A percentile compares a stretch with the other conserved stretches of the same genome.
Conservation (phyloP, 805 yeast species). For the Myxozyma mucilagina region DNA sequence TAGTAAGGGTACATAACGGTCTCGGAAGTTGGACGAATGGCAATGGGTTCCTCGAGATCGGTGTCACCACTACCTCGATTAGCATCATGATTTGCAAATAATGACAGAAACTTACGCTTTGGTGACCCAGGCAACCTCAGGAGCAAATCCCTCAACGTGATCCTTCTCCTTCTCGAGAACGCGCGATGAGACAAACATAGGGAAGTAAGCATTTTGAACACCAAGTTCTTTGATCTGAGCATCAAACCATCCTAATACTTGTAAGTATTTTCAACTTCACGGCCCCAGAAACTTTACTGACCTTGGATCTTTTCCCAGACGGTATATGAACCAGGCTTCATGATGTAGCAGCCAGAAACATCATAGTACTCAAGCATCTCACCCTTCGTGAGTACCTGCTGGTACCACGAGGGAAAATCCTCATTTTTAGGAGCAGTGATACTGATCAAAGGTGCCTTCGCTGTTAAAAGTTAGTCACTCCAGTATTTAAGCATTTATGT, state of each 20-base stretch:
- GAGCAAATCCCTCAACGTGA: conserved; percentile 98
- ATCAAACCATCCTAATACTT: conserved; percentile 65
- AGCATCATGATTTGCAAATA: neutral
- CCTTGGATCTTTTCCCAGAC: conserved; percentile 91
- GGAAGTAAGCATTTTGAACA: conserved; percentile 94
- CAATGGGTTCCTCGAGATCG: conserved; percentile 96
- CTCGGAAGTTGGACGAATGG: conserved; percentile 98
- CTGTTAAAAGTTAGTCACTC: neutral
- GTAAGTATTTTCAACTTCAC: neutral
- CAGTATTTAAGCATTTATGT: neutral
- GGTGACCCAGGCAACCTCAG: conserved; percentile 99
- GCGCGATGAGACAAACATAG: conserved; percentile 92
- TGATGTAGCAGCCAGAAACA: conserved; percentile 96
- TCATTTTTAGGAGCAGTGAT: conserved; percentile 89
- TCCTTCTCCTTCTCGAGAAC: conserved; percentile 97
- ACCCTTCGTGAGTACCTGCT: conserved; percentile 92
- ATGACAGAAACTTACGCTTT: conserved; percentile 52
- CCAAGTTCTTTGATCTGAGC: conserved; percentile 78
- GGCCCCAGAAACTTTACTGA: neutral
- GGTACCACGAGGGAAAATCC: conserved; percentile 97
- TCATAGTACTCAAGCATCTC: conserved; percentile 99
- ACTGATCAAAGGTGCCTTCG: conserved; percentile 69
- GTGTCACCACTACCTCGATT: conserved; percentile 58
- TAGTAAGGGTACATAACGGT: conserved; percentile 99
- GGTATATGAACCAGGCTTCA: conserved; percentile 92